These are phyloP conservation scores for Boletus eberwhitei DNA, from an alignment of 768 basidiomycete species.

Conservation along the genomic window DNA sequence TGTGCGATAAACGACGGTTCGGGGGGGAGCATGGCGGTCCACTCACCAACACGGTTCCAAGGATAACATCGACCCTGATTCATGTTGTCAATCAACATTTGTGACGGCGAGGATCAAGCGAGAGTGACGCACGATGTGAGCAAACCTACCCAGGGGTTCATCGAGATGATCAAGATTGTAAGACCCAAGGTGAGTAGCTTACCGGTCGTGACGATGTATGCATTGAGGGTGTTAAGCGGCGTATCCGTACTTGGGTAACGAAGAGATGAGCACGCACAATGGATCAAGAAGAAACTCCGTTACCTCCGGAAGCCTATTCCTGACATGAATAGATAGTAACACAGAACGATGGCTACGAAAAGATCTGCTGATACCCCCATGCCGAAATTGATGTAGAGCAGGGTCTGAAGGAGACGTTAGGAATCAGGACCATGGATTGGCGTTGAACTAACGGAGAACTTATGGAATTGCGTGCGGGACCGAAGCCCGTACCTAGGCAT, in stretches of 20 bases:
- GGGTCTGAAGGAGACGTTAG: slow-evolving; percentile 31
- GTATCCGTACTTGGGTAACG: slow-evolving; percentile 43
- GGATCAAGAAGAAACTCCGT: not conserved
- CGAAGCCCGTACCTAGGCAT: slow-evolving; percentile 36
- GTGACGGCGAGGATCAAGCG: not conserved
- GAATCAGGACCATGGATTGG: not conserved
- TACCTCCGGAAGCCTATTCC: slow-evolving; percentile 51
- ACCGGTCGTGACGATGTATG: slow-evolving; percentile 55
- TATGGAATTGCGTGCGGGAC: slow-evolving; percentile 36
- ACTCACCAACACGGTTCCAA: slow-evolving; percentile 41
- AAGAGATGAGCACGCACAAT: not conserved
- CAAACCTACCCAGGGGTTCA: slow-evolving; percentile 33
- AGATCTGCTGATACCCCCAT: slow-evolving; percentile 48
- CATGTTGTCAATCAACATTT: not conserved
- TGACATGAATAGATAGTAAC: slow-evolving; percentile 44
- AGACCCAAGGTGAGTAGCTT: slow-evolving; percentile 16
- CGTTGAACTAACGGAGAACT: slow-evolving; percentile 35
- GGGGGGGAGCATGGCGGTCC: not conserved
- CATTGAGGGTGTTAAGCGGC: slow-evolving; percentile 42
- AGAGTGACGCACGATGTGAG: slow-evolving; percentile 34
- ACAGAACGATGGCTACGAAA: slow-evolving; percentile 47
- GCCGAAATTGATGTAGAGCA: slow-evolving; percentile 52
- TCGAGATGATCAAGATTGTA: slow-evolving; percentile 3
- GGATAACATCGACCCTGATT: slow-evolving; percentile 42
- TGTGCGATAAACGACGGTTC: not conserved